phyloP scores from a whole-genome alignment of 2,329 filamentous ascomycete species.

The Aspergillus intermedius region DNA sequence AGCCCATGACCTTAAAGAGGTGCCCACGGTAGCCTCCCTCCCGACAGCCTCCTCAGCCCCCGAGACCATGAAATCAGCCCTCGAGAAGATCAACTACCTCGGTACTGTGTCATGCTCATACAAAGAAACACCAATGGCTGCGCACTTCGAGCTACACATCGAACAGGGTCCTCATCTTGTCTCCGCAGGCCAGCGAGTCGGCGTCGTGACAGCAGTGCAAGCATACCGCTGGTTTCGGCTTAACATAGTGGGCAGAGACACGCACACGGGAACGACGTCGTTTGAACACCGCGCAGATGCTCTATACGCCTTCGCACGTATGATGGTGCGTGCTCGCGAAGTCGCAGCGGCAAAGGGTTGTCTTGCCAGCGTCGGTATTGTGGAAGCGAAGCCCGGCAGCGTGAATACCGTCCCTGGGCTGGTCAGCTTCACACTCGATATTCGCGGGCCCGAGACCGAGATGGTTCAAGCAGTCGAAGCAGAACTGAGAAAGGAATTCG shows the following conservation, averaged over 20 bases:
- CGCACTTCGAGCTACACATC: slow-evolving; percentile 79
- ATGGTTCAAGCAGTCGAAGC: slow-evolving; percentile 54
- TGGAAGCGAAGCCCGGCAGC: slow-evolving; percentile 59
- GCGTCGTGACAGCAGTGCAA: slow-evolving; percentile 66
- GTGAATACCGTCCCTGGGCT: slow-evolving; percentile 67
- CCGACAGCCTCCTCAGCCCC: slow-evolving; percentile 45
- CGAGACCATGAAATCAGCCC: slow-evolving; percentile 60
- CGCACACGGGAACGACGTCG: slow-evolving; percentile 69
- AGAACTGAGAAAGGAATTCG: slow-evolving; percentile 53
- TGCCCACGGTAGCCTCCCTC: slow-evolving; percentile 42
- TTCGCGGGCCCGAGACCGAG: slow-evolving; percentile 54
- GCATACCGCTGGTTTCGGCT: slow-evolving; percentile 69
- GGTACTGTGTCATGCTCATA: slow-evolving; percentile 53
- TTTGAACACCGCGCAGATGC: slow-evolving; percentile 62
- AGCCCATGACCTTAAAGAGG: slow-evolving; percentile 58
- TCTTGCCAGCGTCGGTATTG: slow-evolving; percentile 63
- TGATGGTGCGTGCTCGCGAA: slow-evolving; percentile 61
- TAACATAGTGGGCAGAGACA: slow-evolving; percentile 59
- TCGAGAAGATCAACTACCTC: slow-evolving; percentile 66
- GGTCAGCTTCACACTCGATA: slow-evolving; percentile 63
- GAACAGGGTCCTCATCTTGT: slow-evolving; percentile 76
- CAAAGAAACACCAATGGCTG: slow-evolving; percentile 58
- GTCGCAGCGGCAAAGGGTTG: slow-evolving; percentile 55
- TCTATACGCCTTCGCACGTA: slow-evolving; percentile 58
- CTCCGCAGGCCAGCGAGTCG: slow-evolving; percentile 55